Conservation (phyloP, 2,329 filamentous ascomycete genomes). For the Stachybotrys echinatus region DNA sequence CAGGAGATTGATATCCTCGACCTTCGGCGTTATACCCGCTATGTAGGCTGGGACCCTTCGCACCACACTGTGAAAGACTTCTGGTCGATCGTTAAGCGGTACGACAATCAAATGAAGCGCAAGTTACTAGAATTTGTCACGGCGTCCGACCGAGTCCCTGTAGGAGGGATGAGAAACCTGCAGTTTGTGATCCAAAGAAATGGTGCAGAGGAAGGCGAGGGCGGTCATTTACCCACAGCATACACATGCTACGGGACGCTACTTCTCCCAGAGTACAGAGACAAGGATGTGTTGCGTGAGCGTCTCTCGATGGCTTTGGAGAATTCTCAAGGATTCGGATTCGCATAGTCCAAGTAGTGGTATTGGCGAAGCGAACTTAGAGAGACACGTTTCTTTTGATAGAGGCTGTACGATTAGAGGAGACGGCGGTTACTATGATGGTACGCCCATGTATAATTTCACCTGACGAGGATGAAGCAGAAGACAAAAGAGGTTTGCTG, state of each 20-base stretch:
- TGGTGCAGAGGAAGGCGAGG: constrained; percentile 52
- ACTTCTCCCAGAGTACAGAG: constrained; percentile 75
- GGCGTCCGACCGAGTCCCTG: constrained; percentile 82
- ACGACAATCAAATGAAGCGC: constrained; percentile 63
- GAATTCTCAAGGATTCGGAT: constrained; percentile 86
- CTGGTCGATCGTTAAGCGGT: constrained; percentile 72
- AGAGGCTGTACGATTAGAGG: too few species aligned
- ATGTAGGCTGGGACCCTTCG: constrained; percentile 71
- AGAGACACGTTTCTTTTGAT: too few species aligned
- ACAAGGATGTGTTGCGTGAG: constrained; percentile 62
- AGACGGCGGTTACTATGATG: too few species aligned
- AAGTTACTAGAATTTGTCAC: constrained; percentile 91
- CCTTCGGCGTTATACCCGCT: constrained; percentile 65
- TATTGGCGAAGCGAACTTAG: too few species aligned
- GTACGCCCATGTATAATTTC: too few species aligned
- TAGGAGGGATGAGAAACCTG: constrained; percentile 76
- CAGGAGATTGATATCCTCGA: constrained; percentile 74
- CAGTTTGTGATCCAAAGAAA: constrained; percentile 81
- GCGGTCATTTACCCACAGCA: constrained; percentile 69
- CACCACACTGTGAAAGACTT: constrained; percentile 73
- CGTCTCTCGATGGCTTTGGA: constrained; percentile 81
- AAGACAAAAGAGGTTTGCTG: too few species aligned
- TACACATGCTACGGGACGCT: constrained; percentile 92
- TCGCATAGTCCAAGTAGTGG: constrained; percentile 45
- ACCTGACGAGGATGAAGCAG: too few species aligned